phyloP scores from a whole-genome alignment of 2,329 filamentous ascomycete species.

The Cladophialophora carrionii region DNA sequence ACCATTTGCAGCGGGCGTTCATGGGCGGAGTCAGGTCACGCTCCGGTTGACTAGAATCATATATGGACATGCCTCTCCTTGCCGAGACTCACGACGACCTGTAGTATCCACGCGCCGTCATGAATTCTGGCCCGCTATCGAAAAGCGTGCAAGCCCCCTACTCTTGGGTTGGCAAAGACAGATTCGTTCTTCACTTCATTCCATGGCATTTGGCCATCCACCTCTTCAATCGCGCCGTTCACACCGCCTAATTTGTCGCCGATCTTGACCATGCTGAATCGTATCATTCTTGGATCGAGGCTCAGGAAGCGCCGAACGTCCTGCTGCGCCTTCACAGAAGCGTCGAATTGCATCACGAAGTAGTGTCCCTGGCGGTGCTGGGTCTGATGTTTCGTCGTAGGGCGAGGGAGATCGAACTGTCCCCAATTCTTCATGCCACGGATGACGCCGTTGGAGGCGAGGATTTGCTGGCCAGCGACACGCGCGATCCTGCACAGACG shows the following conservation, averaged over 20 bases:
- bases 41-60: conserved; percentile 20
- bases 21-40: background rate
- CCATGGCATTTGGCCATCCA: conserved; percentile 61
- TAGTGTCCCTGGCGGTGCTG: conserved; percentile 87
- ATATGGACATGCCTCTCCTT: conserved; percentile 24
- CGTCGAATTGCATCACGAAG: conserved; percentile 97
- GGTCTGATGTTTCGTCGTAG: conserved; percentile 77
- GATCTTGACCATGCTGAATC: conserved; percentile 83
- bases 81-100: background rate
- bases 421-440: conserved; percentile 96
- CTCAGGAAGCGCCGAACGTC: conserved; percentile 74
- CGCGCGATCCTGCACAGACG: conserved; percentile 28
- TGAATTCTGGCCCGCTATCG: background rate
- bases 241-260: conserved; percentile 68
- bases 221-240: conserved; percentile 63
- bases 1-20: conserved; percentile 30
- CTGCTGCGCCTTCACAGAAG: conserved; percentile 72
- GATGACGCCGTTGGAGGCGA: conserved; percentile 67
- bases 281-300: conserved; percentile 87
- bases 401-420: conserved; percentile 80
- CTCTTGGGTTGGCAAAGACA: conserved; percentile 6
- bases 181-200: conserved; percentile 37
- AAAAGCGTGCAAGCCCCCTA: conserved; percentile 1
- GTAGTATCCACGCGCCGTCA: background rate
- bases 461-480: conserved; percentile 28